Evolutionary conservation across 345 rosid species (phyloP), one percentile per base, ranked within the genome.

Genomic region (Lenwebbia sp.): DNA sequence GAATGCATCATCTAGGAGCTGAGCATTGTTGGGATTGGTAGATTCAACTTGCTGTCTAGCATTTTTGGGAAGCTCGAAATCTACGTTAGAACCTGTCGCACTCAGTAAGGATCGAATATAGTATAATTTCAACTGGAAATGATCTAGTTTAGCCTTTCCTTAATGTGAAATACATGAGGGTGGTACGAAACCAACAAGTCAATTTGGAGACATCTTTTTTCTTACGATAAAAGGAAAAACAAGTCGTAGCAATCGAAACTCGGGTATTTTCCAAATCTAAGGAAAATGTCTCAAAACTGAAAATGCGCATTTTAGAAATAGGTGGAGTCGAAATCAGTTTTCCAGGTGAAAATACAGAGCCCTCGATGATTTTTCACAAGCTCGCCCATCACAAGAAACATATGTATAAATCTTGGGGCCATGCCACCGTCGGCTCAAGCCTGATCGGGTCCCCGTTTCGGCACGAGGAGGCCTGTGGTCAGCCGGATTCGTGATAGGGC

Each of bases 391-490:
- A 4, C 1, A 1, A 19, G 25, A 19, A 33, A 70, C 13, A 4
- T 23, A 9, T 0, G 3, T 9, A 70, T 9, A 33, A 33, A 33
- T 9, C 23, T 37, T 4, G 22, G 47, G 25, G 78, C 25, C 0
- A 33, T 0, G 4, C 7, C 78, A 37, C 44, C 11, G 47, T 19
- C 0, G 6, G 25, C 25, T 33, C 44, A 17, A 33, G 25, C 13
- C 3, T 4, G 1, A 33, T 33, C 7, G 6, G 41, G 5, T n/a
- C 78, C 41, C 13, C 4, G 17, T 5, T 65, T 33, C 2, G 6
- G 6, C 13, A 0, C 4, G 2, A 0, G 13, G 13, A 33, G 47
- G 21, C 47, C 0, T 4, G 4, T 17, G 7, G 37, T 33, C 0
- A 19, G 3, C 47, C 7, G 10, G 3, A 33, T 70, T 33, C 78